A percentile compares a stretch with the other conserved stretches of the same genome.
Evolutionary conservation across 441 rosid species (phyloP).

Genomic region (Adansonia gregorii): DNA sequence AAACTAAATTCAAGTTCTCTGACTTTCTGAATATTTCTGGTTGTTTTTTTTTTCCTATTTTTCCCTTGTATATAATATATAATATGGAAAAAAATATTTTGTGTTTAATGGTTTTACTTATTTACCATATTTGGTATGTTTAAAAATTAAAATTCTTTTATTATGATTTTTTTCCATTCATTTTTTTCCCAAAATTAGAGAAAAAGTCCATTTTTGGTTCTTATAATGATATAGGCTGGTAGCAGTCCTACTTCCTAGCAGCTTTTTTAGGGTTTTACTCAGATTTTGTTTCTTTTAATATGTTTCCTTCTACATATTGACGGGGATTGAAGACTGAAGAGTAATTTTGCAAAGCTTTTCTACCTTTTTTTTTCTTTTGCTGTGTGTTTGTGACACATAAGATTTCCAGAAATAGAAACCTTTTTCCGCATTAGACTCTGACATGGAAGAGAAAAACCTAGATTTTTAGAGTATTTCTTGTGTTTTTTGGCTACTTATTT

Average conservation of each 20-base stretch:
- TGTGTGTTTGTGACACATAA: slow-evolving; percentile 8
- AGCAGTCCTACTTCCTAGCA: background rate
- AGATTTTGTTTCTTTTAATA: slow-evolving; percentile 9
- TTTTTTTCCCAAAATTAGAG: background rate
- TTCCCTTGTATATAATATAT: background rate
- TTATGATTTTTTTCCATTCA: background rate
- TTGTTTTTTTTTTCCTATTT: background rate
- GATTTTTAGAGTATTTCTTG: background rate
- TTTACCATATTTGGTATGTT: background rate
- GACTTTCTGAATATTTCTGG: background rate
- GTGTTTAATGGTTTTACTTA: background rate
- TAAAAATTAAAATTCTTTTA: background rate
- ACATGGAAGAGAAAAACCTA: background rate
- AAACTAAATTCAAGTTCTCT: background rate
- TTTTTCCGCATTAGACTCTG: background rate
- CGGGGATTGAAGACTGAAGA: background rate
- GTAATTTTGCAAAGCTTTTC: background rate
- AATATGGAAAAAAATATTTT: background rate
- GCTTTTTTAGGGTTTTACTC: slow-evolving; percentile 2
- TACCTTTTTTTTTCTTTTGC: background rate
- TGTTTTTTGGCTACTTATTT: slow-evolving; percentile 10
- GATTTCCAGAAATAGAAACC: background rate
- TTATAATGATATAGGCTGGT: background rate
- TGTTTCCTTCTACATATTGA: slow-evolving; percentile 10
- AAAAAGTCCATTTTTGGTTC: background rate